These are phyloP conservation scores for Vigna trinervia DNA, from an alignment of 306 rosid genomes.

Conservation along the genomic window DNA sequence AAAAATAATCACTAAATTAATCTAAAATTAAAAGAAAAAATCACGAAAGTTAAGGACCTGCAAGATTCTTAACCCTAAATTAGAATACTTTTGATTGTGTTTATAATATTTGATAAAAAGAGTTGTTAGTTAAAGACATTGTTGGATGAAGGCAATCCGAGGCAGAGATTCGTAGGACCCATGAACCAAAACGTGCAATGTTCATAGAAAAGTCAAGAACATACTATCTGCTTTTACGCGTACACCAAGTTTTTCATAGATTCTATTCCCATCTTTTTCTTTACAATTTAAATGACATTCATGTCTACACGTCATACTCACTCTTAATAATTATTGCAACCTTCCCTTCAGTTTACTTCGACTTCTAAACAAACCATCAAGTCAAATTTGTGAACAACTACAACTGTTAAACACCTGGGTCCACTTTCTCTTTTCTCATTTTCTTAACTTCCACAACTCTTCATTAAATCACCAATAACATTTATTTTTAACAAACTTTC, in stretches of 20 bases:
- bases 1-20: too few relatives aligned
- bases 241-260: background rate
- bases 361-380: background rate
- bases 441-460: background rate
- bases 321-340: background rate
- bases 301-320: background rate
- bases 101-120: background rate
- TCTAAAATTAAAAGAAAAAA: too few relatives aligned
- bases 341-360: background rate
- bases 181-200: background rate
- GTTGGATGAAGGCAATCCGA: slow-evolving; percentile 29
- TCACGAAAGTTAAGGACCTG: too few relatives aligned
- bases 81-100: too few relatives aligned
- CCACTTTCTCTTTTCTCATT: background rate
- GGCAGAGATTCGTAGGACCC: slow-evolving; percentile 29
- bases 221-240: background rate
- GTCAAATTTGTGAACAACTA: slow-evolving; percentile 6
- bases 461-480: background rate
- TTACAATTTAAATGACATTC: slow-evolving; percentile 5
- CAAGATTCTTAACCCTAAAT: too few relatives aligned
- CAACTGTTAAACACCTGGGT: background rate
- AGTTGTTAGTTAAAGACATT: background rate
- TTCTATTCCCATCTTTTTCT: background rate
- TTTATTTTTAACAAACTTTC: background rate
- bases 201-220: background rate